Evolutionary conservation across 768 basidiomycete genomes (phyloP).

Genomic region (Lentinula edodes): DNA sequence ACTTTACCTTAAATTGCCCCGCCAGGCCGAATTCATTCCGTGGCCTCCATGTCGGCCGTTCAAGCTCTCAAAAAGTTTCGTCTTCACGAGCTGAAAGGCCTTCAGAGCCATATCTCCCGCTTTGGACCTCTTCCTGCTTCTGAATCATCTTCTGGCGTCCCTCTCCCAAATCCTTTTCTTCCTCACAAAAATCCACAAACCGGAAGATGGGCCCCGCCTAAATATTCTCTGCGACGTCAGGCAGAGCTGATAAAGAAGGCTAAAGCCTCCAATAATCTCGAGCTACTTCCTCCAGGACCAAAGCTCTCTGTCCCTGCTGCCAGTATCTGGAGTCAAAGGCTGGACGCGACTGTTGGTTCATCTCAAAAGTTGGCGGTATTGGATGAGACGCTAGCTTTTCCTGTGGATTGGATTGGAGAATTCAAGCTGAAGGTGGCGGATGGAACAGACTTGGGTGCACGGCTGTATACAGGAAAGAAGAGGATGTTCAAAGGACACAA

Average conservation of each 20-base stretch:
- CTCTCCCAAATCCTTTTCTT: constrained; percentile 66
- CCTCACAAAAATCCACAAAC: constrained; percentile 54
- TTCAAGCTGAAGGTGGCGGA: constrained; percentile 31
- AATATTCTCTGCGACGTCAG: constrained; percentile 71
- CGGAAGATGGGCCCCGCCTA: constrained; percentile 62
- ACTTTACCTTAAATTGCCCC: too few species aligned
- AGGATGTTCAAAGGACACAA: constrained; percentile 93
- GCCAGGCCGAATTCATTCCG: background rate
- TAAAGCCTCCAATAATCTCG: constrained; percentile 41
- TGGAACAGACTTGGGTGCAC: constrained; percentile 52
- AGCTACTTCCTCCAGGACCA: constrained; percentile 64
- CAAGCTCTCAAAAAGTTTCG: constrained; percentile 40
- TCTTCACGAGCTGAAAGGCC: constrained; percentile 35
- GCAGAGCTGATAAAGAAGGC: constrained; percentile 76
- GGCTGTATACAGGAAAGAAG: constrained; percentile 71
- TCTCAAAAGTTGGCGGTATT: background rate
- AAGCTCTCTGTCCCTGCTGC: constrained; percentile 34
- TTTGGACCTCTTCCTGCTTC: constrained; percentile 30
- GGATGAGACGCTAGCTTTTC: constrained; percentile 15
- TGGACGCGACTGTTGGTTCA: background rate
- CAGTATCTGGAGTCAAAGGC: background rate
- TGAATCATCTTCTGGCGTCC: constrained; percentile 10
- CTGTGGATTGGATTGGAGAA: constrained; percentile 37
- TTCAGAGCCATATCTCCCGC: constrained; percentile 27
- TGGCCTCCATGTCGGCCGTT: background rate